Base-by-base conservation (phyloP, 73 alveolate species). In the Diophrys sp. region DNA sequence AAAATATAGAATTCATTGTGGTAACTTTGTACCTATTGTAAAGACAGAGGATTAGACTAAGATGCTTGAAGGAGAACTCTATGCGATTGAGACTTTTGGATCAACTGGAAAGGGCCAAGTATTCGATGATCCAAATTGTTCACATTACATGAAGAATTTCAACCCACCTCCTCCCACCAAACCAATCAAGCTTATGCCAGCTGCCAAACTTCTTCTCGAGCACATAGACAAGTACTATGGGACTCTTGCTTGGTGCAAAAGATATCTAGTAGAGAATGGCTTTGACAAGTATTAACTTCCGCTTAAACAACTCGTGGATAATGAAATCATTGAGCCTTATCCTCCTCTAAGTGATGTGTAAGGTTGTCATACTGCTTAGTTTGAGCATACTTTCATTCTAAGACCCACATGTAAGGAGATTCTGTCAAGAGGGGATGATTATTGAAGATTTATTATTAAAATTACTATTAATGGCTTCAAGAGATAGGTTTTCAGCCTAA, bases 81-180 rank as follows among this genome's bases (percentile, higher is more conserved):
- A 95, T 84, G 99, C 99, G 23, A 94, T 97, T 57, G 99, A 97
- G 87, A 97, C 99, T 18, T 97, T 97, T 83, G 99, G 98, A 68
- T 91, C 98, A 24, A 96, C 99, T 54, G 99, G 99, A 55, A 96
- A 96, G 54, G 99, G 99, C 14, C 67, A 78, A 23, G 99, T 96
- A 26, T 81, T 67, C 74, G 98, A 95, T 71, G 98, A 90, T 68
- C 79, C 89, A 30, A 99, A 95, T 44, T 94, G 98, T 85, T 85
- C 97, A 56, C 98, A 97, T 81, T 95, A 95, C 84, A 97, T 97
- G 99, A 90, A 90, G 33, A 95, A 93, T 31, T 90, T 87, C 87
- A 93, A 91, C 78, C n/a, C n/a, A n/a, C n/a, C n/a, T n/a, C n/a
- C n/a, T n/a, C n/a, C n/a, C n/a, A n/a, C n/a, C n/a, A n/a, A n/a